A percentile compares a stretch with the other conserved stretches of the same genome.
These are phyloP conservation scores for Candida montana DNA, from an alignment of 805 yeast species.

Conservation along the genomic window DNA sequence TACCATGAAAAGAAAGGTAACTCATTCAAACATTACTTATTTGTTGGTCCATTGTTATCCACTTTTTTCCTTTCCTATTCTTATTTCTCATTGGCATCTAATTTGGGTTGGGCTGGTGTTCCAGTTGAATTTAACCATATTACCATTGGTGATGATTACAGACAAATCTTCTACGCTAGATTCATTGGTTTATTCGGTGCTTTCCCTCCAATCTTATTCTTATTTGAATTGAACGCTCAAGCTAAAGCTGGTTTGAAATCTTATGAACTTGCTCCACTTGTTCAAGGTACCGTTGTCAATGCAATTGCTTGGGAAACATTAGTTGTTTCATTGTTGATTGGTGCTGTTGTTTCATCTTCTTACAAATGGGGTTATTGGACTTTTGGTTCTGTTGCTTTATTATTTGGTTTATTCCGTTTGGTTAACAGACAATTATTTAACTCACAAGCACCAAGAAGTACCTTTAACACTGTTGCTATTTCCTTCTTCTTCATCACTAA, in stretches of 20 bases:
- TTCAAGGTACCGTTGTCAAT: constrained; percentile 33
- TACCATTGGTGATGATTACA: constrained; percentile 27
- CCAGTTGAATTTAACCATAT: constrained; percentile 46
- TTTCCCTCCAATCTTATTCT: constrained; percentile 39
- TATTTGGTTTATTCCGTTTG: constrained; percentile 31
- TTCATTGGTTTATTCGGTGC: constrained; percentile 54
- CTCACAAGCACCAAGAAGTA: constrained; percentile 10
- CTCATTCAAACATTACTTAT: constrained; percentile 26
- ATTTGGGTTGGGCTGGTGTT: constrained; percentile 49
- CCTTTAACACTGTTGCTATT: constrained; percentile 9
- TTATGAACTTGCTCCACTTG: constrained; percentile 14
- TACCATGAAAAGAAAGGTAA: constrained; percentile 21
- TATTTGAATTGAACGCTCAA: constrained; percentile 25
- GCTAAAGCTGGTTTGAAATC: constrained; percentile 12
- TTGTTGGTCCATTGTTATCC: constrained; percentile 38
- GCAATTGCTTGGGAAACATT: constrained; percentile 40
- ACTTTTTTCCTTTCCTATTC: constrained; percentile 39
- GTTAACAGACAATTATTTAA: constrained; percentile 25
- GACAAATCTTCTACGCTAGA: constrained; percentile 54
- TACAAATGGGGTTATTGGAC: constrained; percentile 70
- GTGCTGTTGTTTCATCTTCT: constrained; percentile 45
- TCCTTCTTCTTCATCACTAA: constrained; percentile 31
- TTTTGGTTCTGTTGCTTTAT: constrained; percentile 41
- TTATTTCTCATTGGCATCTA: constrained; percentile 52
- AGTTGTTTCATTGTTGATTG: constrained; percentile 52